These are phyloP conservation scores for Eremochloa ophiuroides DNA, from an alignment of 176 grass and related monocot species.

Conservation along the genomic window DNA sequence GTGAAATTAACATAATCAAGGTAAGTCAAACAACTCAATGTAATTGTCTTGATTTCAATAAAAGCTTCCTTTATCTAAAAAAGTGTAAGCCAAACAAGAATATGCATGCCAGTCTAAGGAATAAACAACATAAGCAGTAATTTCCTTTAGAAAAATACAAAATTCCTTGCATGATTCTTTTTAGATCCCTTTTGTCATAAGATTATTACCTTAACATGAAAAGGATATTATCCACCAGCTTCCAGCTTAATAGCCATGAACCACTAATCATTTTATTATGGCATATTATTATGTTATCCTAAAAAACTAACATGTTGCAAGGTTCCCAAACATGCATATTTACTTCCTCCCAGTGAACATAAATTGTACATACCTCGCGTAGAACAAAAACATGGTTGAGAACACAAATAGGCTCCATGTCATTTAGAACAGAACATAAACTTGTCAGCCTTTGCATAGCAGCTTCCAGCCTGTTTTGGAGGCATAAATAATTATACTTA, in stretches of 20 bases:
- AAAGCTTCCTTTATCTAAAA: background rate
- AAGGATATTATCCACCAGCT: conserved; percentile 10
- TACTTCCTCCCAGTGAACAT: conserved; percentile 5
- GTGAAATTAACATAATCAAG: conserved; percentile 26
- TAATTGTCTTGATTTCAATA: background rate
- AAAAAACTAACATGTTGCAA: conserved; percentile 6
- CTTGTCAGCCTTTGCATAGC: conserved; percentile 95
- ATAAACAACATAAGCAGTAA: conserved; percentile 11
- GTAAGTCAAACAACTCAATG: conserved; percentile 6
- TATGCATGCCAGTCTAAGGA: conserved; percentile 10
- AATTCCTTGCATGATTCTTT: background rate
- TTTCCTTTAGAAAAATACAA: background rate
- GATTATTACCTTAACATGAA: conserved; percentile 5
- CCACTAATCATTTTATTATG: background rate
- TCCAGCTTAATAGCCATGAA: conserved; percentile 13
- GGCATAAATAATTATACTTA: conserved; percentile 27
- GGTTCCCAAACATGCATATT: background rate
- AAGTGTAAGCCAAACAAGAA: background rate
- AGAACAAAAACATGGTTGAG: conserved; percentile 99
- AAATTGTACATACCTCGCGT: conserved; percentile 62
- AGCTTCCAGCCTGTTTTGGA: conserved; percentile 91
- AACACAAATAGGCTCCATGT: conserved; percentile 99
- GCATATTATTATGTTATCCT: background rate
- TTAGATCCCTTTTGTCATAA: conserved; percentile 6
- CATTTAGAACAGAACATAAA: conserved; percentile 99